A percentile compares a stretch with the other conserved stretches of the same genome.
Conservation (phyloP, 345 rosid species). For the Passiflora organensis region DNA sequence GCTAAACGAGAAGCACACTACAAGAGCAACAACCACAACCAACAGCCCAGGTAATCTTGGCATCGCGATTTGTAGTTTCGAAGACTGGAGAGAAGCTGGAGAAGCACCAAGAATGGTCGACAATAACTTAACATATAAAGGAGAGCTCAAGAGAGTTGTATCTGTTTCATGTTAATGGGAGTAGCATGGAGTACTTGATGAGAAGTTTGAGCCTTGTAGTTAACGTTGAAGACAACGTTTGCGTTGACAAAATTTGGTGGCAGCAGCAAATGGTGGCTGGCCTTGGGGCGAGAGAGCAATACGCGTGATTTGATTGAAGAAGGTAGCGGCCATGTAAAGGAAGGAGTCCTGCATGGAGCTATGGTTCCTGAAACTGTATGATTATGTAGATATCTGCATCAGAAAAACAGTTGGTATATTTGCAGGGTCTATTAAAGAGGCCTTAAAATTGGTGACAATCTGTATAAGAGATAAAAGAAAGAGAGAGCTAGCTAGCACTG, state of each 20-base stretch:
- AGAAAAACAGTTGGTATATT: conserved; percentile 10
- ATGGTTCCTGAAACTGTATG: background rate
- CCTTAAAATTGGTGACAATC: conserved; percentile 26
- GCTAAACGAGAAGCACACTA: conserved; percentile 19
- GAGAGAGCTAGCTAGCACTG: conserved; percentile 6
- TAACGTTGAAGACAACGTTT: background rate
- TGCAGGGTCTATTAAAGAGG: conserved; percentile 1
- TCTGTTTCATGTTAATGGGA: background rate
- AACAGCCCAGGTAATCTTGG: background rate
- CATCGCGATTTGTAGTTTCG: conserved; percentile 3
- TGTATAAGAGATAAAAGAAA: conserved; percentile 9
- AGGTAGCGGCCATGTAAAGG: conserved; percentile 13
- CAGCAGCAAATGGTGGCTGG: background rate
- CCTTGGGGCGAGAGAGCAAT: conserved; percentile 10
- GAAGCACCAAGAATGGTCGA: background rate
- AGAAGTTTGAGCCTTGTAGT: background rate
- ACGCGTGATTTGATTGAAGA: background rate
- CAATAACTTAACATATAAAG: background rate
- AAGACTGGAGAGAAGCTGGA: background rate
- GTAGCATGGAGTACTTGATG: background rate
- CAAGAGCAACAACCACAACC: conserved; percentile 12
- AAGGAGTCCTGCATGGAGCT: background rate
- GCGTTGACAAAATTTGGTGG: background rate
- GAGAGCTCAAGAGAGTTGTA: background rate
- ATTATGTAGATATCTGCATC: conserved; percentile 1